Base-by-base conservation (phyloP, 2,329 filamentous ascomycete species). In the Colletotrichum chlorophyti region DNA sequence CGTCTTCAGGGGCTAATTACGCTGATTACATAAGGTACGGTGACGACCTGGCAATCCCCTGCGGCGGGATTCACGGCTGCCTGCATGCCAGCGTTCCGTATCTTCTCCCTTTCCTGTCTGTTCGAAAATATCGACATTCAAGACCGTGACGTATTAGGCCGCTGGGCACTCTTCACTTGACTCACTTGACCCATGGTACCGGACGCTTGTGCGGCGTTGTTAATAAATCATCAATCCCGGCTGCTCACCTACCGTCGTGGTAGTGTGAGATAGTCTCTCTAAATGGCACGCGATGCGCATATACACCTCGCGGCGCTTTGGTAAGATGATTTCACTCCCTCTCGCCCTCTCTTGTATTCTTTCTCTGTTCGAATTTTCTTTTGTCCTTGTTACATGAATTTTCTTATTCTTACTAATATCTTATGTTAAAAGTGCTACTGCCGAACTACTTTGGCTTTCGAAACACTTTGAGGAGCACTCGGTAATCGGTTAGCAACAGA, bases 401-500 rank as follows among this genome's bases (percentile, higher is more conserved):
- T n/a, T n/a, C n/a, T n/a, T n/a, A n/a, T n/a, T n/a, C n/a, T 27
- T 1, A 31, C 29, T 53, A 47, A 53, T 2, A 11, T 19, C 0
- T 3, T 7, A n/a, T 5, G 8, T 24, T 31, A 40, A 1, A 29
- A 83, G 81, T 65, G 76, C 78, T 60, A 65, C 80, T 12, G 65
- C 72, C 41, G 82, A 79, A 3, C 81, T 83, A 66, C 65, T 78
- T 38, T 83, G 79, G 70, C 72, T 83, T 12, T 76, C 74, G 3
- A 71, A 75, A 60, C 78, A 74, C 6, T 66, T 82, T 11, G 76
- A 82, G 55, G 74, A 74, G 34, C 80, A 83, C 63, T 79, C 77
- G 17, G 69, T 83, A 50, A 76, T 79, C 61, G 78, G 82, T 82
- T 67, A 53, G 69, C 61, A 14, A 40, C 15, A n/a, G n/a, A n/a